Percentiles rank a stretch among this genome's conserved stretches.
phyloP scores from a whole-genome alignment of 371 early-diverging fungal genomes.

The Zancudomyces culisetae region DNA sequence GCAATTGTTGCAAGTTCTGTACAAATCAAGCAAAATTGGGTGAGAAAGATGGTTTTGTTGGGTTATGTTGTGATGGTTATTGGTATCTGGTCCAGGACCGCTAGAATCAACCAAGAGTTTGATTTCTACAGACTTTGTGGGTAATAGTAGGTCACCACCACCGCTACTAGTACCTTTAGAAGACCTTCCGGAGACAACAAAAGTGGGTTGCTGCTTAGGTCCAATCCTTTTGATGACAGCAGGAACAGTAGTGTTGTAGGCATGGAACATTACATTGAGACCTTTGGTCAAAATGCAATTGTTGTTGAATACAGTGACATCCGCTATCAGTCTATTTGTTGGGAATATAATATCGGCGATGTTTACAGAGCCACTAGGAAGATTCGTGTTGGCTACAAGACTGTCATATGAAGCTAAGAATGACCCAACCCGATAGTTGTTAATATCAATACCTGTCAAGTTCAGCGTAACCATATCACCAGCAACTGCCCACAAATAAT shows the following conservation, averaged over 20 bases:
- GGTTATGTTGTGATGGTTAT: too few species aligned
- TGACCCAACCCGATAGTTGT: slow-evolving; percentile 50
- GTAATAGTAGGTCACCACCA: too few species aligned
- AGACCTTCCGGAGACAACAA: too few species aligned
- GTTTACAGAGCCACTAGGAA: too few species aligned
- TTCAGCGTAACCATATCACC: slow-evolving; percentile 76
- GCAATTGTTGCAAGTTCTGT: slow-evolving; percentile 60
- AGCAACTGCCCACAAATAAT: slow-evolving; percentile 71
- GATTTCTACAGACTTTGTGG: too few species aligned
- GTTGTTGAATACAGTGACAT: slow-evolving; percentile 81
- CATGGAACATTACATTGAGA: slow-evolving; percentile 63
- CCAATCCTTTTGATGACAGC: slow-evolving; percentile 47
- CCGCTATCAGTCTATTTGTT: slow-evolving; percentile 51
- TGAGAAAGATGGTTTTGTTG: slow-evolving; percentile 45
- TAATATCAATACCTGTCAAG: slow-evolving; percentile 55
- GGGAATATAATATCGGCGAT: slow-evolving; percentile 44
- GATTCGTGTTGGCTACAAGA: too few species aligned
- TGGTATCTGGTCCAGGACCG: too few species aligned
- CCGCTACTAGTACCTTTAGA: too few species aligned
- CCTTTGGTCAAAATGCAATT: slow-evolving; percentile 81
- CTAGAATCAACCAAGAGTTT: too few species aligned
- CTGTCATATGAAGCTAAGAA: slow-evolving; percentile 60
- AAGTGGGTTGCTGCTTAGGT: too few species aligned
- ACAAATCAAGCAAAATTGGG: slow-evolving; percentile 68
- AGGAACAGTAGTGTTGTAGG: slow-evolving; percentile 59